Evolutionary conservation across 345 rosid species (phyloP).

Genomic region (Citrus sinensis): DNA sequence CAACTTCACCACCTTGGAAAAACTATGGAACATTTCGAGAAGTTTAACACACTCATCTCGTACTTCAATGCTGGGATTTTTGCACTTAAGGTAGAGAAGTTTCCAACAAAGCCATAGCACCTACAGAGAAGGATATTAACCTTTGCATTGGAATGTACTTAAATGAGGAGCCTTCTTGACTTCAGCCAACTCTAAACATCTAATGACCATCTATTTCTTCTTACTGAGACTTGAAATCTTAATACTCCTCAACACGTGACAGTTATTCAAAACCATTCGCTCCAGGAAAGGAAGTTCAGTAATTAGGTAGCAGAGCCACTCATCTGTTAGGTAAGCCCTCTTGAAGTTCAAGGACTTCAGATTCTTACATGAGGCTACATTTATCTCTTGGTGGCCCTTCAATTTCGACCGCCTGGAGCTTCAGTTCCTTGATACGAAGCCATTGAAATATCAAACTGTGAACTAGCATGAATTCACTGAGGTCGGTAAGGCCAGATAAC

Average conservation of each 20-base stretch:
- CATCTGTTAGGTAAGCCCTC: neutral
- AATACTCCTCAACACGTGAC: neutral
- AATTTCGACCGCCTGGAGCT: neutral
- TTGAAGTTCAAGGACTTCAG: neutral
- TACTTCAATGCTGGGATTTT: no score
- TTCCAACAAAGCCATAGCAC: no score
- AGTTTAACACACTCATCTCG: neutral
- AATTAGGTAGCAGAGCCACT: neutral
- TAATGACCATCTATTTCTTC: no score
- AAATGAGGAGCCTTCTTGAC: no score
- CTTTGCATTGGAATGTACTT: no score
- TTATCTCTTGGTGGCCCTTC: neutral
- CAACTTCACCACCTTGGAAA: neutral
- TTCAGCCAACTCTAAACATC: no score
- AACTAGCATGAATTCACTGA: neutral
- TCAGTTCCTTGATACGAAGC: neutral
- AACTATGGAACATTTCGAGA: neutral
- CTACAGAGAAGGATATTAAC: no score
- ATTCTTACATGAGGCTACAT: neutral
- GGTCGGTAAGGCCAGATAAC: neutral
- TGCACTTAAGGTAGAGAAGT: no score
- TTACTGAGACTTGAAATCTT: neutral
- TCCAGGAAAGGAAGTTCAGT: neutral
- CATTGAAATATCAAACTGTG: neutral
- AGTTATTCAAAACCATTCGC: neutral